phyloP scores from a whole-genome alignment of 306 rosid genomes.

The Pterocarpus macrocarpus region DNA sequence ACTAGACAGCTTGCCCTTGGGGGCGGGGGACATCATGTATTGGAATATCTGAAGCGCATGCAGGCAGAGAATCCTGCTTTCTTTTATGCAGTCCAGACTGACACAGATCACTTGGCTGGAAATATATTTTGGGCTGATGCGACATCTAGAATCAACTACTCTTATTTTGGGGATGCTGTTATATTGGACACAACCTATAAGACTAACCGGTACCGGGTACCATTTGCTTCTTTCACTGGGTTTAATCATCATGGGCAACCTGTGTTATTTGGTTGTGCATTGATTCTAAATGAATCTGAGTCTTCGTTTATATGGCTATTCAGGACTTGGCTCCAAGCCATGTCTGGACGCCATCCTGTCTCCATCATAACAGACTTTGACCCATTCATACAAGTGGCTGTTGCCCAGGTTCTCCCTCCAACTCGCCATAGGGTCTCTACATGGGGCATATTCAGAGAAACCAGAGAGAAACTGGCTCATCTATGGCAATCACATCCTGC shows the following conservation, averaged over 20 bases:
- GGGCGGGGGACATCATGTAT: slow-evolving; percentile 75
- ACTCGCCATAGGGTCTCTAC: slow-evolving; percentile 78
- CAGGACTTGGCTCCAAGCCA: slow-evolving; percentile 82
- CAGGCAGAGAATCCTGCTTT: slow-evolving; percentile 83
- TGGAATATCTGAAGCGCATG: slow-evolving; percentile 87
- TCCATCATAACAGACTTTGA: slow-evolving; percentile 84
- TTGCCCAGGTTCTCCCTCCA: slow-evolving; percentile 73
- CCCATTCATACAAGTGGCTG: slow-evolving; percentile 70
- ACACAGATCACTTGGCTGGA: slow-evolving; percentile 62
- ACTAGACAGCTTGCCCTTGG: slow-evolving; percentile 72
- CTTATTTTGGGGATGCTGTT: slow-evolving; percentile 84
- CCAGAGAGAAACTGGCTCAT: slow-evolving; percentile 67
- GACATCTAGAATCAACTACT: slow-evolving; percentile 69
- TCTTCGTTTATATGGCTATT: slow-evolving; percentile 76
- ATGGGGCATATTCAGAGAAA: slow-evolving; percentile 74
- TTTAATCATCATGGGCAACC: slow-evolving; percentile 88
- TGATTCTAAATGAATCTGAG: slow-evolving; percentile 74
- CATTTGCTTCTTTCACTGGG: slow-evolving; percentile 78
- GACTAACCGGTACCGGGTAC: slow-evolving; percentile 62
- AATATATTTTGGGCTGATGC: slow-evolving; percentile 90
- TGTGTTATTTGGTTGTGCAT: slow-evolving; percentile 81
- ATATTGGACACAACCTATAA: slow-evolving; percentile 75
- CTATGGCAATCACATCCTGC: slow-evolving; percentile 69
- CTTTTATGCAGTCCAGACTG: slow-evolving; percentile 76
- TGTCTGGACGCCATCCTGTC: slow-evolving; percentile 75